These are phyloP conservation scores for Spergularia bocconei DNA, from an alignment of 148 eudicot genomes.

Conservation along the genomic window DNA sequence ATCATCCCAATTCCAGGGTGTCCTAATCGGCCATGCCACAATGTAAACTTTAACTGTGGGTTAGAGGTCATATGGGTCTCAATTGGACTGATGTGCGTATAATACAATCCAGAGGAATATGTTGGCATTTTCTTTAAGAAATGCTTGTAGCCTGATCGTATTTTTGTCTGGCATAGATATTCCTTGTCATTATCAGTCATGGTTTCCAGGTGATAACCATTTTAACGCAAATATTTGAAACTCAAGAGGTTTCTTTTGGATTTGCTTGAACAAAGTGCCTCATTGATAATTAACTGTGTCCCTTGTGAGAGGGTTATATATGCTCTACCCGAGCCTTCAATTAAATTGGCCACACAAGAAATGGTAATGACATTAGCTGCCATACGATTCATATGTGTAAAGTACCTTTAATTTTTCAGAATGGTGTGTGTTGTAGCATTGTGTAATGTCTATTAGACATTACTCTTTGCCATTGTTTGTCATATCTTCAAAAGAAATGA, in stretches of 20 bases:
- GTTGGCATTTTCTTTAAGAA: background rate
- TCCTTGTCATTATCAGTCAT: too few relatives aligned
- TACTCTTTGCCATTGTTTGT: background rate
- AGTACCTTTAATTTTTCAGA: background rate
- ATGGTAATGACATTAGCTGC: background rate
- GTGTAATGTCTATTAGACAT: too few relatives aligned
- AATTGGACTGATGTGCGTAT: background rate
- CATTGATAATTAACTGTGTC: background rate
- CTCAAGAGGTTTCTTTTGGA: background rate
- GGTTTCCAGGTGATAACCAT: slow-evolving; percentile 8
- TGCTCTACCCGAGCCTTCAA: slow-evolving; percentile 6
- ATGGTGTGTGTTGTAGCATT: background rate
- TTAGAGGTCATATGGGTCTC: background rate
- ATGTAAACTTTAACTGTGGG: background rate
- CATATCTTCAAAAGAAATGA: background rate
- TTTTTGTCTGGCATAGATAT: too few relatives aligned
- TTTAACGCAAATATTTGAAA: background rate
- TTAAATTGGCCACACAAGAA: background rate
- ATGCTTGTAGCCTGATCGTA: too few relatives aligned
- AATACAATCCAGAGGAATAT: background rate
- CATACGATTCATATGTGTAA: background rate
- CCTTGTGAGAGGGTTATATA: background rate
- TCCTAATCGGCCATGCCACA: background rate
- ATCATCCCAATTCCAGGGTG: background rate
- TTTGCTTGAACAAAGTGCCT: background rate